Evolutionary conservation across 1,284 basidiomycete genomes (phyloP), one percentile per base, ranked within the genome.

Genomic region (Porodaedalea pini): DNA sequence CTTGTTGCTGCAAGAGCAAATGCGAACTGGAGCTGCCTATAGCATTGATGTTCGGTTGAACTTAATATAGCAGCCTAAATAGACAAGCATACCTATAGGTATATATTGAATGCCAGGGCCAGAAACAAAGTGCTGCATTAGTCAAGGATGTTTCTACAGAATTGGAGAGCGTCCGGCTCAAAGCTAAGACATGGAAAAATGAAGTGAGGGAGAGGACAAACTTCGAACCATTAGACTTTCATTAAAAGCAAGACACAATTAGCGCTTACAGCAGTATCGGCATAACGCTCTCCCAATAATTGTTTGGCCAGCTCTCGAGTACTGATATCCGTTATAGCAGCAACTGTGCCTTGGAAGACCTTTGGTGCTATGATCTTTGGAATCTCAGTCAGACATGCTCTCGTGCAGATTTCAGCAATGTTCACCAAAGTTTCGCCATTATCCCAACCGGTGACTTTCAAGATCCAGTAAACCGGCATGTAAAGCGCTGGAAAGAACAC

Each of bases 111-210:
- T 80, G 72, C 88, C 86, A 90, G 1, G 88, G 94, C 74, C 92
- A 98, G 68, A 82, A 82, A 23, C 77, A 78, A 51, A 98, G 78
- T 0, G 94, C 94, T 36, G 89, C 73, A 0, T 86, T 85, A 0
- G 90, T 91, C 40, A 99, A 71, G 0, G 91, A 85, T 0, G 94
- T 94, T 69, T 99, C 97, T 19, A 94, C 73, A 4, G 94, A 95
- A 68, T 98, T 99, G 13, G 94, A 96, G 37, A 99, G 77, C 0
- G 94, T 92, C 19, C 97, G 82, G 3, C 93, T 89, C 10, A 97
- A 77, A 1, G 92, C 84, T 54, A 96, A 78, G 0, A 83, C 83
- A 68, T 96, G 82, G 74, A 98, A 99, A 64, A 96, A 82, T 0
- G 92, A 96, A 0, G 87, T 83, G 40, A 94, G 69, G 7, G 93